A percentile compares a stretch with the other conserved stretches of the same genome.
phyloP scores from a whole-genome alignment of 805 yeast species.

The Ascoidea asiatica region DNA sequence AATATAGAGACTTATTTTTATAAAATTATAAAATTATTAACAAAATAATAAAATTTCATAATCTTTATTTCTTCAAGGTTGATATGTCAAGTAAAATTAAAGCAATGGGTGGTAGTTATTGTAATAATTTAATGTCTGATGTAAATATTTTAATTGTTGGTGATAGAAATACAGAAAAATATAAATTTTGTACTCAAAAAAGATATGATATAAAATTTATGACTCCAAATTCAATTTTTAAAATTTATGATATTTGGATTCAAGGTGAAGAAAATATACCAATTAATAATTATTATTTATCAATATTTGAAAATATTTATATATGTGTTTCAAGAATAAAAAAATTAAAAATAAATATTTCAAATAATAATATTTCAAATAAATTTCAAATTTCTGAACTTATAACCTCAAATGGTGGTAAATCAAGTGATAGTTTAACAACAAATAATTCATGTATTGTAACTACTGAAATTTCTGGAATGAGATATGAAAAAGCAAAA shows the following conservation, averaged over 20 bases:
- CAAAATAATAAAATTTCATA: too few relatives aligned
- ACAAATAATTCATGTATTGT: constrained; percentile 29
- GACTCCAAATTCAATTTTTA: constrained; percentile 28
- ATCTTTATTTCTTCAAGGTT: too few relatives aligned
- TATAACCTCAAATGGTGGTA: constrained; percentile 34
- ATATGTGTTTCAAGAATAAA: constrained; percentile 24
- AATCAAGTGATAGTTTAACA: constrained; percentile 35
- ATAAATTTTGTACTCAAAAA: constrained; percentile 29
- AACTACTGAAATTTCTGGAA: constrained; percentile 37
- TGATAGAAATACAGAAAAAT: constrained; percentile 36
- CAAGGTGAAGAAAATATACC: constrained; percentile 28
- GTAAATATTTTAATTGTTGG: constrained; percentile 42
- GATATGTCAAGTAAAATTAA: constrained; percentile 21
- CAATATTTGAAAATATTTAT: constrained; percentile 28
- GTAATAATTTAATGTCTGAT: constrained; percentile 34
- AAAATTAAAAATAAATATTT: constrained; percentile 7
- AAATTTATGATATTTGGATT: constrained; percentile 37
- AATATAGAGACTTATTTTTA: too few relatives aligned
- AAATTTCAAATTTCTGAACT: constrained; percentile 20
- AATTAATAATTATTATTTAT: constrained; percentile 19
- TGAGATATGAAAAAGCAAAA: constrained; percentile 32
- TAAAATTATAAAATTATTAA: too few relatives aligned
- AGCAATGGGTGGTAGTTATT: constrained; percentile 33
- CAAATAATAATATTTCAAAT: constrained; percentile 14
- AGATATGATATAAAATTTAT: constrained; percentile 43